These are phyloP conservation scores for Cyanidiococcus yangmingshanensis DNA, from an alignment of 23 red algal genomes.

Conservation along the genomic window DNA sequence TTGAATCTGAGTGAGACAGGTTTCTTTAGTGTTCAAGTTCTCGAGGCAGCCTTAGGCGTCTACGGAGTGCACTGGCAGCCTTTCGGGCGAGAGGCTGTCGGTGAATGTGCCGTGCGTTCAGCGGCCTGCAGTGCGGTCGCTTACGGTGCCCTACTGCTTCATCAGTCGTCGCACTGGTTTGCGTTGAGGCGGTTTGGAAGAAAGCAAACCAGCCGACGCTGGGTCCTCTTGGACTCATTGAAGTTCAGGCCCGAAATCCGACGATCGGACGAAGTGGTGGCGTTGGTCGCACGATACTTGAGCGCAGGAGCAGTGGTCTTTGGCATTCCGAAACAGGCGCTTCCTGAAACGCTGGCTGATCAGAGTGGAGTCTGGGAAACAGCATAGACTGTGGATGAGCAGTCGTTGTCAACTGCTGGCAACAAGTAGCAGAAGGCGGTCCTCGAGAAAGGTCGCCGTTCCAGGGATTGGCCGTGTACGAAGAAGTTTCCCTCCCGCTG, in stretches of 20 bases:
- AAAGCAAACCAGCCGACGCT: background rate
- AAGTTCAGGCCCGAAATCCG: background rate
- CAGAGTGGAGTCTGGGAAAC: too few species aligned
- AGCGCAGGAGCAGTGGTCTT: background rate
- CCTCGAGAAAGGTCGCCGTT: too few species aligned
- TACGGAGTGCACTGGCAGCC: background rate
- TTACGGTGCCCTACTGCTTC: background rate
- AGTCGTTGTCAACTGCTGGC: too few species aligned
- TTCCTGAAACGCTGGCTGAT: background rate
- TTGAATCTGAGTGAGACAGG: background rate
- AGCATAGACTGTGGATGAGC: too few species aligned
- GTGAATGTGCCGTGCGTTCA: background rate
- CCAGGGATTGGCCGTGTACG: too few species aligned
- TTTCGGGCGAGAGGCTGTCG: background rate
- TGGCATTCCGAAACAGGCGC: background rate
- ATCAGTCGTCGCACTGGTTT: background rate
- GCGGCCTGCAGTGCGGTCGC: background rate
- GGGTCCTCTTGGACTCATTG: background rate
- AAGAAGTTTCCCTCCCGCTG: too few species aligned
- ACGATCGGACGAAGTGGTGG: background rate
- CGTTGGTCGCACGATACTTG: background rate
- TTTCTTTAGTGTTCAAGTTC: background rate
- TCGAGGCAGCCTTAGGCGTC: background rate
- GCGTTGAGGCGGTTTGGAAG: background rate
- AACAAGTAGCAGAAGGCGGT: too few species aligned